These are phyloP conservation scores for Musa beccarii DNA, from an alignment of 176 grass and related monocot genomes.

Conservation along the genomic window DNA sequence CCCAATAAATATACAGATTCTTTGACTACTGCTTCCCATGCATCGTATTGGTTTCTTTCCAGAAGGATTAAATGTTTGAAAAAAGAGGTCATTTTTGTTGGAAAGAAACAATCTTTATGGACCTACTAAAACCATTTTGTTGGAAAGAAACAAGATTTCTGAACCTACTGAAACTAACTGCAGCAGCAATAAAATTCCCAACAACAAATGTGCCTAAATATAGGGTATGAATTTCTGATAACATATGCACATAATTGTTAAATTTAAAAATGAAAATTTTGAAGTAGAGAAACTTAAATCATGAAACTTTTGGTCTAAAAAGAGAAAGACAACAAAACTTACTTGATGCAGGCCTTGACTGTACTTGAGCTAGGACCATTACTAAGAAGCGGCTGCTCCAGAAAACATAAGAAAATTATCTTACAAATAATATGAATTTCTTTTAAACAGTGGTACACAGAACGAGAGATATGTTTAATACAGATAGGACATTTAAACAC, in stretches of 20 bases:
- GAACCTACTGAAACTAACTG: no score
- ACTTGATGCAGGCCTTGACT: slow-evolving; percentile 41
- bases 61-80: no score
- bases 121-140: no score
- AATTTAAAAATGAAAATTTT: neutral
- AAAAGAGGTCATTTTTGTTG: neutral
- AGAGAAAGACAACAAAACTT: slow-evolving; percentile 15
- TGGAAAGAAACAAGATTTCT: no score
- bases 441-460: slow-evolving; percentile 1
- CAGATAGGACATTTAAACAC: neutral
- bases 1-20: no score
- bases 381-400: slow-evolving; percentile 46
- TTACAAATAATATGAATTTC: neutral
- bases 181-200: neutral
- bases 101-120: neutral
- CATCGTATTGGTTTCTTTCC: no score
- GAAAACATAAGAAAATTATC: slow-evolving; percentile 19
- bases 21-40: no score
- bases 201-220: neutral
- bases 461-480: neutral
- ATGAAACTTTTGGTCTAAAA: neutral
- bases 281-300: neutral
- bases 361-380: slow-evolving; percentile 14
- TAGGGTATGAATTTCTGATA: neutral
- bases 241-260: neutral